Evolutionary conservation across 352 stramenopile genomes (phyloP), one percentile per base, ranked within the genome.

Genomic region (Pythium rishiriense): DNA sequence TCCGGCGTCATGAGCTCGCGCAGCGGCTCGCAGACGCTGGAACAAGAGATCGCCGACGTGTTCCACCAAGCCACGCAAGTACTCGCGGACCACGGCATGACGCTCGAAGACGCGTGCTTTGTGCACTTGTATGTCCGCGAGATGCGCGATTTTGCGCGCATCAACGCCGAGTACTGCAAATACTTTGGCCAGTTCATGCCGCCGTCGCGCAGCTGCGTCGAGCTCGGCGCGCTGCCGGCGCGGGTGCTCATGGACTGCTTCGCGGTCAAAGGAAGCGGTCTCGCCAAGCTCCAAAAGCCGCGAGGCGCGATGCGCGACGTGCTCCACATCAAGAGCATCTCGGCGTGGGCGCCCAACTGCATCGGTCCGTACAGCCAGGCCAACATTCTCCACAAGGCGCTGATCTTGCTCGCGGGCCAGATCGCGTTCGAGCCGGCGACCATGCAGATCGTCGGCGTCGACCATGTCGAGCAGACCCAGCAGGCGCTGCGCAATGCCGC

Each of bases 361-460:
- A 99, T 99, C 63, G 98, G 98, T 2, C 98, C 98, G 3, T 99
- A 99, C 79, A 98, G 93, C 64, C 98, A 99, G 83, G 93, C 94
- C 25, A 99, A 99, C 76, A 87, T 93, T 17, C 66, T 99, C 7
- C 79, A 95, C 59, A 83, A 82, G 37, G 83, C 83, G 6, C 68
- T 99, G n/a, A 90, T 98, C 29, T 85, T 99, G 41, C 53, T 99
- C 15, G 97, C 97, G 0, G 98, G 98, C n/a, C 96, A 99, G 79
- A 98, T 99, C 72, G 90, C 94, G 29, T 85, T 99, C 55, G 70
- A 93, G 49, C 96, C 98, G 15, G 76, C 88, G 37, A 99, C 85
- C 5, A 99, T 99, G 98, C 73, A 75, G 21, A 68, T 99, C 46
- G 69, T 91, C 12, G 76, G 75, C 26, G 58, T 62, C 2, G 69